Evolutionary conservation across 805 yeast species (phyloP), one percentile per base, ranked within the genome.

Genomic region (Cyberlindnera saturnus): DNA sequence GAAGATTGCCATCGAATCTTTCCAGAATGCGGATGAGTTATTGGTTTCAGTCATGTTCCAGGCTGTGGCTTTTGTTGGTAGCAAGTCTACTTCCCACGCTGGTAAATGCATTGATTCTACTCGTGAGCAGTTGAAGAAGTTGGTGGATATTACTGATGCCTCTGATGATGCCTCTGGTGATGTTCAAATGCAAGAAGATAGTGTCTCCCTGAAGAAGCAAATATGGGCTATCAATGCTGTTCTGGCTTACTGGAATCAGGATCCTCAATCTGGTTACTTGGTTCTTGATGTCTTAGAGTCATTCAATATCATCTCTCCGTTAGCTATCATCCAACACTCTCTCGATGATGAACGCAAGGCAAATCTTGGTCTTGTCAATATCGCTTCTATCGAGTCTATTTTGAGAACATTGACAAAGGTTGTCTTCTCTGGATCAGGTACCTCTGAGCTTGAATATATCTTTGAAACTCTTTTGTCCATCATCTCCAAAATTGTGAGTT

Each of bases 31-130:
- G 34, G 67, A 68, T 20, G 63, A 65, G 52, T 70, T 82, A 42
- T 60, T 82, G 32, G 67, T 85, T 15, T 76, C 82, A 26, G 64
- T 86, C 14, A 63, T 88, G 13, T 72, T 82, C 54, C 91, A 86
- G 56, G 71, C 83, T 0, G 72, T 87, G 40, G 84, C 91, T 37
- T 81, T 81, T 52, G 81, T 88, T 45, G 97, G 98, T 13, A 82
- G 88, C 38, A 75, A 97, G 59, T 90, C 97, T 0, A 73, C 90
- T 35, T 86, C 91, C 0, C 89, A 84, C 55, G 81, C 82, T 32
- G 77, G 75, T 47, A 77, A 75, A 34, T 77, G 76, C 65, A 66
- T 81, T 36, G 64, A 60, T 30, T 70, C 69, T 34, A 56, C 72
- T 6, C 53, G 56, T 17, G 63, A 60, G 13, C 63, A 68, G 14